Conservation (phyloP, 2,329 filamentous ascomycete genomes). For the Lachnellula arida region DNA sequence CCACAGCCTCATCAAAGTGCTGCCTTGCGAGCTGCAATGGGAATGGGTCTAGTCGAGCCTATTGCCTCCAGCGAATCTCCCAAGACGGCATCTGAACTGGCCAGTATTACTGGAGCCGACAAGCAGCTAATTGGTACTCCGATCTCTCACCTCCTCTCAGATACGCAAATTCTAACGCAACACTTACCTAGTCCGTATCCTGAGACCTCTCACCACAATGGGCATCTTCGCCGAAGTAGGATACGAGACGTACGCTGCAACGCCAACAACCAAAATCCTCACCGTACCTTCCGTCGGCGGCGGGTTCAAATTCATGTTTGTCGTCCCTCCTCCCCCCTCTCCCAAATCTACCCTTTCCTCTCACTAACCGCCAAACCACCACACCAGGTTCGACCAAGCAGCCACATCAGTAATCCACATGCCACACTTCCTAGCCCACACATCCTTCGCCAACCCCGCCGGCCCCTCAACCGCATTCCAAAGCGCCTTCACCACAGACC, state of each 20-base stretch:
- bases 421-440: conserved; percentile 2
- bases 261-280: conserved; percentile 1
- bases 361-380: not conserved
- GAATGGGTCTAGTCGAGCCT: conserved; percentile 5
- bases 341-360: not conserved
- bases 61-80: not conserved
- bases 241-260: conserved; percentile 7
- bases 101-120: conserved; percentile 1
- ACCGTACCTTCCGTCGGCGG: conserved; percentile 1
- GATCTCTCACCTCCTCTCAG: not conserved
- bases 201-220: conserved; percentile 1
- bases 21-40: conserved; percentile 2
- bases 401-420: conserved; percentile 5
- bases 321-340: not conserved
- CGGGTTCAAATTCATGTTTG: conserved; percentile 12
- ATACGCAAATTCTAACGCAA: not conserved
- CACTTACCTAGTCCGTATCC: conserved; percentile 5
- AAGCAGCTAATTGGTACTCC: conserved; percentile 9
- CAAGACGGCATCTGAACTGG: conserved; percentile 4
- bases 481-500: conserved; percentile 7
- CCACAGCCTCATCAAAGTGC: conserved; percentile 8
- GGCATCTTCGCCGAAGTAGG: conserved; percentile 5
- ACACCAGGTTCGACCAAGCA: conserved; percentile 1
- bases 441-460: conserved; percentile 4
- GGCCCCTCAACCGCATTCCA: conserved; percentile 6